phyloP scores from a whole-genome alignment of 345 rosid genomes.

The Luvunga scandens region DNA sequence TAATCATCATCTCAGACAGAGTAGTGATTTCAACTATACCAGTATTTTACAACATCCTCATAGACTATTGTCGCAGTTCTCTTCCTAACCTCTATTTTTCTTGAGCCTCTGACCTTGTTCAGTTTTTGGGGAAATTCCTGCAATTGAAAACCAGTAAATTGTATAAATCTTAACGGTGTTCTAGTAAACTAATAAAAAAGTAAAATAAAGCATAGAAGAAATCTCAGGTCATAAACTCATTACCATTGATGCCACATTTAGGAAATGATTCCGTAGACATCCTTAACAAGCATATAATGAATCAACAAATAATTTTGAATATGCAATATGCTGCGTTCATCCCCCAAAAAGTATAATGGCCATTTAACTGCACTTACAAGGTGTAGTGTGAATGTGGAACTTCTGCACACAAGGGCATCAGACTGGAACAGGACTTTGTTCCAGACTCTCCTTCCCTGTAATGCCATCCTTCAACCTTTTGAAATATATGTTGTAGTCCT shows the following conservation, averaged over 20 bases:
- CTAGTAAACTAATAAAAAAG: not conserved
- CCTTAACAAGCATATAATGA: not conserved
- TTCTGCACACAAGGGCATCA: slow-evolving; percentile 22
- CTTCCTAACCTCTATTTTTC: not conserved
- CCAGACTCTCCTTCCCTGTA: slow-evolving; percentile 75
- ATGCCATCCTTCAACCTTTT: slow-evolving; percentile 70
- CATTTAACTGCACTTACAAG: not conserved
- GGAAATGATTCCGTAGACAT: not conserved
- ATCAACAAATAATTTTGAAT: no score
- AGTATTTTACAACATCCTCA: not conserved
- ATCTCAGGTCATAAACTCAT: no score
- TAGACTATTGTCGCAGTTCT: not conserved
- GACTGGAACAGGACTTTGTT: slow-evolving; percentile 53
- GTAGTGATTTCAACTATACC: not conserved
- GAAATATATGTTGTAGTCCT: slow-evolving; percentile 73
- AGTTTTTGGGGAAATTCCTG: not conserved
- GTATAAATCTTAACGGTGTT: not conserved
- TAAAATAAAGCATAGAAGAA: no score
- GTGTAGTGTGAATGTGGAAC: not conserved
- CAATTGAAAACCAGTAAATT: not conserved
- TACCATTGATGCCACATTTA: no score
- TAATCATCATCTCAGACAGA: not conserved
- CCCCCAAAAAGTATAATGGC: not conserved
- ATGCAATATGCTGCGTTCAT: not conserved
- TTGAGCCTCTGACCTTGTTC: not conserved